phyloP scores from a whole-genome alignment of 352 stramenopile genomes.

The Phytophthora fragariae region DNA sequence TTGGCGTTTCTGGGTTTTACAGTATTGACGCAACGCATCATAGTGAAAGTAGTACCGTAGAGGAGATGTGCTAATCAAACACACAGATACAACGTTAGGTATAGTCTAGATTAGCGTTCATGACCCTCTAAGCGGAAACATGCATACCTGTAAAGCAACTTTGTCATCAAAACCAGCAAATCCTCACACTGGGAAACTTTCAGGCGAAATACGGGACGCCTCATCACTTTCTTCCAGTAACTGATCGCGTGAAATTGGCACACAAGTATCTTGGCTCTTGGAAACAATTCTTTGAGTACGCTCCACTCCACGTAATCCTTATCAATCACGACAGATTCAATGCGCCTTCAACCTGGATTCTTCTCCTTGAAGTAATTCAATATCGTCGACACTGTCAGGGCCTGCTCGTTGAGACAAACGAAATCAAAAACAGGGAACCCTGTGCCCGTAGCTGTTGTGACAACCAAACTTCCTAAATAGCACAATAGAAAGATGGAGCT shows the following conservation, averaged over 20 bases:
- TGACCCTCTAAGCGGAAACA: no score
- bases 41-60: no score
- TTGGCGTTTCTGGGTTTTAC: no score
- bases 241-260: constrained; percentile 30
- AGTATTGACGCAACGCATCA: no score
- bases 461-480: constrained; percentile 23
- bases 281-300: constrained; percentile 20
- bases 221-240: constrained; percentile 11
- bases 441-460: constrained; percentile 22
- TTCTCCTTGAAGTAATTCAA: constrained; percentile 29
- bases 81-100: no score
- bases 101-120: no score
- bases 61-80: no score
- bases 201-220: not conserved
- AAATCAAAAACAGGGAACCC: constrained; percentile 34
- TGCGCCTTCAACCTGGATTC: constrained; percentile 14
- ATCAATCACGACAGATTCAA: constrained; percentile 19
- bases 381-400: constrained; percentile 18
- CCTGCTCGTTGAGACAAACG: constrained; percentile 26
- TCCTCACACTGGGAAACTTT: no score
- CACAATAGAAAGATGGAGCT: no score
- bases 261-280: constrained; percentile 13
- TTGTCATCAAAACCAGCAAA: no score
- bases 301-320: constrained; percentile 38
- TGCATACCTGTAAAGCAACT: no score